Conservation (phyloP, 2,329 filamentous ascomycete genomes). For the Nemania sp. region DNA sequence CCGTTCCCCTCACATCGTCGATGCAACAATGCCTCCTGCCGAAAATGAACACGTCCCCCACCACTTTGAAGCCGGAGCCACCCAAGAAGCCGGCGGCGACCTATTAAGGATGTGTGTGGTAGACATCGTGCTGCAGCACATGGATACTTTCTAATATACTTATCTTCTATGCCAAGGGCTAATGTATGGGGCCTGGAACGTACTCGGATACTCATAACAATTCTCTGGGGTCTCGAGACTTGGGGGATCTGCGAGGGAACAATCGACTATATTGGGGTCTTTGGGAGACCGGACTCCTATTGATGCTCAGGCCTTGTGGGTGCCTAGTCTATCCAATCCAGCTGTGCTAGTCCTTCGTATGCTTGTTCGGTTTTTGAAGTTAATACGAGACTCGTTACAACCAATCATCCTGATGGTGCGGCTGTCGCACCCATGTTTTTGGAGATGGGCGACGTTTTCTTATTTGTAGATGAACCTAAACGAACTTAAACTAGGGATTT, state of each 20-base stretch:
- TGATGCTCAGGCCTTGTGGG: constrained; percentile 2
- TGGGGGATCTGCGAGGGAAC: neutral
- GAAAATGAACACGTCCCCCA: constrained; percentile 3
- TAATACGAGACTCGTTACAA: neutral
- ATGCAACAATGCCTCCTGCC: neutral
- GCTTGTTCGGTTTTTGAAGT: neutral
- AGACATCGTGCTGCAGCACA: constrained; percentile 5
- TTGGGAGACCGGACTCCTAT: neutral
- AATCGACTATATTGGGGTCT: constrained; percentile 1
- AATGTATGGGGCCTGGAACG: neutral
- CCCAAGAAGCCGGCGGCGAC: neutral
- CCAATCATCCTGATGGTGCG: constrained; percentile 1
- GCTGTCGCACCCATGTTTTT: neutral
- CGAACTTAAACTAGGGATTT: constrained; percentile 2
- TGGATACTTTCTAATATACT: neutral
- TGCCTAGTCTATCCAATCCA: neutral
- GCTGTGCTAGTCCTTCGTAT: neutral
- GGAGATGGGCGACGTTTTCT: constrained; percentile 3
- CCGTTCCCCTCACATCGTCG: neutral
- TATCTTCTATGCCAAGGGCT: neutral
- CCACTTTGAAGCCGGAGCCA: neutral
- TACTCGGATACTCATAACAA: neutral
- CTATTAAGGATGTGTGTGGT: constrained; percentile 7
- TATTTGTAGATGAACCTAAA: constrained; percentile 1
- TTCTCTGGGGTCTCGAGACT: constrained; percentile 1